Percentiles rank a stretch among this genome's conserved stretches.
phyloP scores from a whole-genome alignment of 1,139 yeast genomes.

The Kurtzmaniella quercitrusa region DNA sequence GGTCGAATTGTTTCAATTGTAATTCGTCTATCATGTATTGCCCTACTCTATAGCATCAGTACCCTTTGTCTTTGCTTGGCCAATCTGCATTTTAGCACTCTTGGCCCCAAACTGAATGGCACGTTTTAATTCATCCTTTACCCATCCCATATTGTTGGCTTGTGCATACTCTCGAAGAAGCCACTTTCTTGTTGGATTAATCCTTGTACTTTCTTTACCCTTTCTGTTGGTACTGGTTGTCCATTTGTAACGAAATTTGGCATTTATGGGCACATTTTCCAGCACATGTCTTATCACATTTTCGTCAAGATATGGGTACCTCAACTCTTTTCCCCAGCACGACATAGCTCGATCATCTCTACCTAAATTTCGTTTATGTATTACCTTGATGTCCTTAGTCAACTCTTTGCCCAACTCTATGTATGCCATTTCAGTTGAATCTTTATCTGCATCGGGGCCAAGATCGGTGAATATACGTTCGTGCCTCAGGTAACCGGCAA shows the following conservation, averaged over 20 bases:
- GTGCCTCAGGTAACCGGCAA: slow-evolving; percentile 90
- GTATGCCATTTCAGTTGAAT: slow-evolving; percentile 18
- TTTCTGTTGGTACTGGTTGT: slow-evolving; percentile 25
- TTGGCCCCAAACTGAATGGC: slow-evolving; percentile 97
- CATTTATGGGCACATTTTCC: slow-evolving; percentile 44
- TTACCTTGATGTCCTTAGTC: slow-evolving; percentile 62
- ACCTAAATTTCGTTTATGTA: slow-evolving; percentile 77
- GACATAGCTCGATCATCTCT: slow-evolving; percentile 88
- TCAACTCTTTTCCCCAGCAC: slow-evolving; percentile 81
- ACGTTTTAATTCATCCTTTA: slow-evolving; percentile 74
- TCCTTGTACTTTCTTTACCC: slow-evolving; percentile 19
- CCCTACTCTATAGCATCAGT: slow-evolving; percentile 34
- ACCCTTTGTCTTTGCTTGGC: slow-evolving; percentile 63
- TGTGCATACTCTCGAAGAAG: slow-evolving; percentile 63
- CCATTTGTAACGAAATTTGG: slow-evolving; percentile 40
- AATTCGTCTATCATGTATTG: no score
- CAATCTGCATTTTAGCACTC: slow-evolving; percentile 86
- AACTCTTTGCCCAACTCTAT: slow-evolving; percentile 44
- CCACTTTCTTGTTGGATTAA: slow-evolving; percentile 50
- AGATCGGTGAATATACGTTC: slow-evolving; percentile 44
- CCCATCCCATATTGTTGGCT: slow-evolving; percentile 48
- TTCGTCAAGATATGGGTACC: slow-evolving; percentile 84
- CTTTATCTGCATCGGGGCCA: slow-evolving; percentile 16
- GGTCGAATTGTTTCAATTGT: no score
- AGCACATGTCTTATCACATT: slow-evolving; percentile 53